phyloP scores from a whole-genome alignment of 371 early-diverging fungal genomes.

The Apophysomyces sp. region DNA sequence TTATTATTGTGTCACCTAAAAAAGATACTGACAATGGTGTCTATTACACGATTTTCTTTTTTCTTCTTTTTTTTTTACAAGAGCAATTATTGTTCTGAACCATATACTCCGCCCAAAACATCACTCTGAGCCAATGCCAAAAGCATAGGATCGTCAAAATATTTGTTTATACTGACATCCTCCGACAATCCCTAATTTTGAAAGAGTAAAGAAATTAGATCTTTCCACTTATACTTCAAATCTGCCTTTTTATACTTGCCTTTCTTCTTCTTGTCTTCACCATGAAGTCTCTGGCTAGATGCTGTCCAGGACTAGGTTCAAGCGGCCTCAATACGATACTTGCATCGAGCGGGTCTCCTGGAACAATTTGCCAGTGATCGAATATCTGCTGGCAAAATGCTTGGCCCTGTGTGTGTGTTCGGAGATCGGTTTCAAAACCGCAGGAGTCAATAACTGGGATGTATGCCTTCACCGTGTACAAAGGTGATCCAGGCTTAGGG shows the following conservation, averaged over 20 bases:
- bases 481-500: conserved; percentile 94
- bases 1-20: no score
- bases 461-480: conserved; percentile 91
- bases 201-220: background rate
- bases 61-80: background rate
- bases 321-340: conserved; percentile 83
- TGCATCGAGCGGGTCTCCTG: conserved; percentile 96
- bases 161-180: conserved; percentile 92
- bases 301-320: conserved; percentile 85
- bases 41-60: background rate
- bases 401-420: conserved; percentile 95
- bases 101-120: conserved; percentile 30
- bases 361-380: conserved; percentile 97
- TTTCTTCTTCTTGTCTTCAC: conserved; percentile 96
- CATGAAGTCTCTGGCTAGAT: conserved; percentile 96
- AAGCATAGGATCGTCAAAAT: conserved; percentile 92
- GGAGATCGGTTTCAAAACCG: conserved; percentile 96
- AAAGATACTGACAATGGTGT: no score
- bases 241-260: conserved; percentile 28
- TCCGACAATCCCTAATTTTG: conserved; percentile 74
- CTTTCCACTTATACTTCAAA: background rate
- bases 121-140: conserved; percentile 60
- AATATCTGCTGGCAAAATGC: conserved; percentile 96
- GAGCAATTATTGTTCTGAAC: background rate
- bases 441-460: conserved; percentile 95